phyloP scores from a whole-genome alignment of 2,329 filamentous ascomycete species.

The Xylaria digitata region DNA sequence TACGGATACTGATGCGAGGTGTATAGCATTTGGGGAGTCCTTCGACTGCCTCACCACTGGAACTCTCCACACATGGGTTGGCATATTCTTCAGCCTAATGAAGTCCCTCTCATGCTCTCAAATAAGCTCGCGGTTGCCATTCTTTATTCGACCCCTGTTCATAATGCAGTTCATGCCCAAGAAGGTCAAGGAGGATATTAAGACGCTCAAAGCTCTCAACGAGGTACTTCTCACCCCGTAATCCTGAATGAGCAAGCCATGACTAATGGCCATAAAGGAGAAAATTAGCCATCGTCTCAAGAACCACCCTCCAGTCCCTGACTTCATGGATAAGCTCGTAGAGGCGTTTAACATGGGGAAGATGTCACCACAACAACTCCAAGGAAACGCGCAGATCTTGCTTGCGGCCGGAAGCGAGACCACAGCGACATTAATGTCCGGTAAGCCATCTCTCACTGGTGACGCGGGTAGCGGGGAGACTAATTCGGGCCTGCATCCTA shows the following conservation, averaged over 20 bases:
- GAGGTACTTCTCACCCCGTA: not conserved
- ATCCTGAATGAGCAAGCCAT: not conserved
- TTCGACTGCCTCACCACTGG: constrained; percentile 26
- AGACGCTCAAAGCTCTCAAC: constrained; percentile 7
- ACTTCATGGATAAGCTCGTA: constrained; percentile 42
- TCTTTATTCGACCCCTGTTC: constrained; percentile 5
- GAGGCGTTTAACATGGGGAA: constrained; percentile 38
- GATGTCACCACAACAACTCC: constrained; percentile 33
- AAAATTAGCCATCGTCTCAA: constrained; percentile 37
- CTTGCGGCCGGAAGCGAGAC: constrained; percentile 45
- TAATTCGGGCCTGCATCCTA: not conserved
- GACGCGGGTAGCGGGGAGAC: not conserved
- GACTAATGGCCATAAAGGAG: constrained; percentile 25
- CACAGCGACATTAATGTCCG: constrained; percentile 38
- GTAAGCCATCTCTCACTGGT: constrained; percentile 14
- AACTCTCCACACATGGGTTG: constrained; percentile 21
- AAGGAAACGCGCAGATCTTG: constrained; percentile 32
- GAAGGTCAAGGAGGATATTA: not conserved
- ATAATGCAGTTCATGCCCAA: not conserved
- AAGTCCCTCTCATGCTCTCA: constrained; percentile 4
- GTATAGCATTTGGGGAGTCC: constrained; percentile 25
- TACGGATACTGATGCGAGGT: not conserved
- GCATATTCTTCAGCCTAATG: constrained; percentile 21
- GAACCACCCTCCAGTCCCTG: constrained; percentile 30
- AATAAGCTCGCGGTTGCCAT: constrained; percentile 21